phyloP scores from a whole-genome alignment of 2,329 filamentous ascomycete species.

The Colletotrichum gigasporum region DNA sequence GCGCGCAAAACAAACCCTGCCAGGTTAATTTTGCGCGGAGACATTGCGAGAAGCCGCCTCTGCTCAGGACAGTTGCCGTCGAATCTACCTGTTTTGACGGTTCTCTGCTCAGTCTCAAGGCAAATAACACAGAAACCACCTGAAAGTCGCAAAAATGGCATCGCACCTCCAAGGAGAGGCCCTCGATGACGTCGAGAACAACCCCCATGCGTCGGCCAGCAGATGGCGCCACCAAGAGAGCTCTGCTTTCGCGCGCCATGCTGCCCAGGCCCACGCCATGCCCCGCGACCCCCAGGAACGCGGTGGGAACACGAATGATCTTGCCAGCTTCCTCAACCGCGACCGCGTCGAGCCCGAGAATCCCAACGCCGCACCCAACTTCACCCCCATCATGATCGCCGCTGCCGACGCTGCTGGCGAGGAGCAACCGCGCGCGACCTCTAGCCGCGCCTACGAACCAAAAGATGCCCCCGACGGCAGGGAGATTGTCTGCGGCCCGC shows the following conservation, averaged over 20 bases:
- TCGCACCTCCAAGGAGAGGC: conserved; percentile 35
- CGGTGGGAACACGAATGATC: conserved; percentile 56
- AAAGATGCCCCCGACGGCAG: conserved; percentile 52
- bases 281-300: conserved; percentile 52
- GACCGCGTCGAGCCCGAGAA: conserved; percentile 57
- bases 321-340: conserved; percentile 66
- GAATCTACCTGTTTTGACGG: conserved; percentile 3
- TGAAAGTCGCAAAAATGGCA: conserved; percentile 30
- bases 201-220: conserved; percentile 65
- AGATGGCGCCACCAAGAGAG: conserved; percentile 74
- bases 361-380: conserved; percentile 44
- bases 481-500: conserved; percentile 75
- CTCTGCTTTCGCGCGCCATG: conserved; percentile 60
- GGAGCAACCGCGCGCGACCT: conserved; percentile 28
- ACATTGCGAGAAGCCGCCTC: conserved; percentile 25
- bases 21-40: conserved; percentile 26
- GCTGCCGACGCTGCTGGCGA: conserved; percentile 46
- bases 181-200: conserved; percentile 48
- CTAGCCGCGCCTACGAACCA: conserved; percentile 26
- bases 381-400: conserved; percentile 60
- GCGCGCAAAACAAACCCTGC: conserved; percentile 13
- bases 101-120: conserved; percentile 12
- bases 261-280: conserved; percentile 41
- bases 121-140: conserved; percentile 42
- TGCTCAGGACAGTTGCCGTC: background rate